Evolutionary conservation across 1,139 yeast species (phyloP).

Genomic region (Yamadazyma epiphylla): DNA sequence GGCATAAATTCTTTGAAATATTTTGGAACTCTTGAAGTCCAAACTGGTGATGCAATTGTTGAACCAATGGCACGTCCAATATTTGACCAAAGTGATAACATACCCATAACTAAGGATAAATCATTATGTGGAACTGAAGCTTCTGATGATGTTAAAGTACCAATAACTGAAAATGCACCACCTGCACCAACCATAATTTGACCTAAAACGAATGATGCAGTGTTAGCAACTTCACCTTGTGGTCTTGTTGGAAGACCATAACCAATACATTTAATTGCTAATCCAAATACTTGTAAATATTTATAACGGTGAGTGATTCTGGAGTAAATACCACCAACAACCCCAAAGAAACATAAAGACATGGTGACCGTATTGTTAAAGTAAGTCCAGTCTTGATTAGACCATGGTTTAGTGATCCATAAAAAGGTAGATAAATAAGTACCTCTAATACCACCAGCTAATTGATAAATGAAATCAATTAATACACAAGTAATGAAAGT

Average conservation of each 20-base stretch:
- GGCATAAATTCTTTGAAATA: conserved; percentile 21
- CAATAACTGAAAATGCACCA: conserved; percentile 25
- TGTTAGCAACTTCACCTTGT: conserved; percentile 15
- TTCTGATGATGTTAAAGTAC: conserved; percentile 28
- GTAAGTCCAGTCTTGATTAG: conserved; percentile 26
- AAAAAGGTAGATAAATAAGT: conserved; percentile 9
- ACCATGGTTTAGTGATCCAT: conserved; percentile 18
- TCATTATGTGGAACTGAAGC: conserved; percentile 43
- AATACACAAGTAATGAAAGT: conserved; percentile 18
- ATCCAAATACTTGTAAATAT: conserved; percentile 23
- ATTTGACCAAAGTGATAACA: conserved; percentile 34
- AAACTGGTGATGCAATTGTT: conserved; percentile 45
- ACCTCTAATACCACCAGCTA: conserved; percentile 15
- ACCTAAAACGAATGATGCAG: conserved; percentile 15
- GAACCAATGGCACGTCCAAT: conserved; percentile 44
- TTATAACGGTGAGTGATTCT: conserved; percentile 28
- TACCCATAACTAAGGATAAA: conserved; percentile 40
- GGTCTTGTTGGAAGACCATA: conserved; percentile 21
- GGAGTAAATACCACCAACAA: conserved; percentile 23
- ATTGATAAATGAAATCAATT: conserved; percentile 18
- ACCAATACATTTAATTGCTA: conserved; percentile 22
- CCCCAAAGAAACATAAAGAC: conserved; percentile 27
- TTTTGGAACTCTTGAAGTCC: conserved; percentile 38
- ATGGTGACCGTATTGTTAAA: conserved; percentile 27
- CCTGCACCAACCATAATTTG: conserved; percentile 25